These are phyloP conservation scores for Penicillium macrosclerotiorum DNA, from an alignment of 495 filamentous ascomycete genomes.

Conservation along the genomic window DNA sequence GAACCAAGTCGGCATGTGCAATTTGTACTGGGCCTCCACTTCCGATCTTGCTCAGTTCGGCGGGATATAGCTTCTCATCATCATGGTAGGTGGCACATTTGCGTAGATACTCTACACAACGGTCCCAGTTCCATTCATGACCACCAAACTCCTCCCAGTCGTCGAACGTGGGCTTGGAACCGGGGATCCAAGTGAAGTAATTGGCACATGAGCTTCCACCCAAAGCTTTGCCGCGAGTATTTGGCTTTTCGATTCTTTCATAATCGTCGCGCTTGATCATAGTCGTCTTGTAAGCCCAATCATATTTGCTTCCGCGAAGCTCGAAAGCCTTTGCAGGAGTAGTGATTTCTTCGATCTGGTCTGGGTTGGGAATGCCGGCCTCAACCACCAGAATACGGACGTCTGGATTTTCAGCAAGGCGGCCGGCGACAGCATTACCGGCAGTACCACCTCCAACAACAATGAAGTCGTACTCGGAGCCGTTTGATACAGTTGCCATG, in stretches of 20 bases:
- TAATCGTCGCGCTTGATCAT: constrained; percentile 62
- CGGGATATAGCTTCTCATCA: constrained; percentile 36
- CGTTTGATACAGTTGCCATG: constrained; percentile 27
- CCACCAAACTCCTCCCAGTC: constrained; percentile 56
- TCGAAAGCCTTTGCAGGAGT: constrained; percentile 44
- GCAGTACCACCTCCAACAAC: constrained; percentile 57
- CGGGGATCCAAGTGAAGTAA: constrained; percentile 59
- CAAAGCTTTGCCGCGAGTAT: constrained; percentile 54
- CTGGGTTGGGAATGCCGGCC: constrained; percentile 42
- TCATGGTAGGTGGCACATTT: constrained; percentile 59
- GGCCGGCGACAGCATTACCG: constrained; percentile 55
- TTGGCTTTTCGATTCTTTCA: constrained; percentile 60
- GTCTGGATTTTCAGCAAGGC: constrained; percentile 54
- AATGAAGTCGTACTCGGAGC: constrained; percentile 37
- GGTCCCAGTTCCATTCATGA: constrained; percentile 57
- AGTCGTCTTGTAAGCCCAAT: constrained; percentile 64
- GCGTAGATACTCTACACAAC: constrained; percentile 47
- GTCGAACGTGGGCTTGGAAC: constrained; percentile 54
- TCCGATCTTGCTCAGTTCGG: constrained; percentile 49
- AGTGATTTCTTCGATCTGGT: constrained; percentile 40
- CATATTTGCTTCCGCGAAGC: constrained; percentile 46
- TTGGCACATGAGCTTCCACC: constrained; percentile 53
- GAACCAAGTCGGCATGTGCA: constrained; percentile 53
- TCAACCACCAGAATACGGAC: constrained; percentile 55
- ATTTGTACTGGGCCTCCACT: constrained; percentile 51